Conservation (phyloP, 345 rosid genomes). For the Pistacia atlantica region DNA sequence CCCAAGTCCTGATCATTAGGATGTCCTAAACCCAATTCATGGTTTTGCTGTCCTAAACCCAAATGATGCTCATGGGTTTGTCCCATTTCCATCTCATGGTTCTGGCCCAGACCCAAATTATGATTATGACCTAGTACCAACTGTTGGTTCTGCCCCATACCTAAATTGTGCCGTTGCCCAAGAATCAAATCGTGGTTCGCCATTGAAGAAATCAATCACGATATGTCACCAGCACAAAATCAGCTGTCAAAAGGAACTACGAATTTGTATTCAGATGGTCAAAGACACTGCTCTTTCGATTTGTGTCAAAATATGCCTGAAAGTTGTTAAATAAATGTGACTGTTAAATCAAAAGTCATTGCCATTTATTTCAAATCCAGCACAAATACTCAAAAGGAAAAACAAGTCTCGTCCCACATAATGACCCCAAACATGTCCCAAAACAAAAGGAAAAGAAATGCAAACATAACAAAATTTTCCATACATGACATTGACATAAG, state of each 20-base stretch:
- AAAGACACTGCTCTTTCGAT: conserved; percentile 13
- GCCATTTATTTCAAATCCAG: background rate
- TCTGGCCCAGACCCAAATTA: conserved; percentile 58
- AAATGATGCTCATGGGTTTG: conserved; percentile 64
- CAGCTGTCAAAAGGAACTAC: conserved; percentile 15
- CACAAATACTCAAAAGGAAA: background rate
- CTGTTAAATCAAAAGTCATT: background rate
- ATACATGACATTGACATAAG: background rate
- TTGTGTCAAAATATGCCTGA: conserved; percentile 13
- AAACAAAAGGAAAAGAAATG: background rate
- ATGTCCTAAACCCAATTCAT: conserved; percentile 61
- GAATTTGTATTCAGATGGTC: background rate
- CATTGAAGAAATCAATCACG: conserved; percentile 42
- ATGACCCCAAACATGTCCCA: background rate
- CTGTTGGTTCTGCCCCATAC: conserved; percentile 67
- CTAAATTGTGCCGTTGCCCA: conserved; percentile 65
- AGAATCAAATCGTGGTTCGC: conserved; percentile 81
- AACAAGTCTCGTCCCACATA: background rate
- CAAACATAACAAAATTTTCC: conserved; percentile 1
- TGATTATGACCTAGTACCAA: conserved; percentile 69
- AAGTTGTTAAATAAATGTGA: background rate
- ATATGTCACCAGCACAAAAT: conserved; percentile 11
- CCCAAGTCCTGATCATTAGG: conserved; percentile 56
- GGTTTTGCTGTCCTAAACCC: conserved; percentile 66
- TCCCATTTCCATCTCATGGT: conserved; percentile 63